Evolutionary conservation across 2,329 filamentous ascomycete genomes (phyloP), one percentile per base, ranked within the genome.

Genomic region (Alternaria metachromatica): DNA sequence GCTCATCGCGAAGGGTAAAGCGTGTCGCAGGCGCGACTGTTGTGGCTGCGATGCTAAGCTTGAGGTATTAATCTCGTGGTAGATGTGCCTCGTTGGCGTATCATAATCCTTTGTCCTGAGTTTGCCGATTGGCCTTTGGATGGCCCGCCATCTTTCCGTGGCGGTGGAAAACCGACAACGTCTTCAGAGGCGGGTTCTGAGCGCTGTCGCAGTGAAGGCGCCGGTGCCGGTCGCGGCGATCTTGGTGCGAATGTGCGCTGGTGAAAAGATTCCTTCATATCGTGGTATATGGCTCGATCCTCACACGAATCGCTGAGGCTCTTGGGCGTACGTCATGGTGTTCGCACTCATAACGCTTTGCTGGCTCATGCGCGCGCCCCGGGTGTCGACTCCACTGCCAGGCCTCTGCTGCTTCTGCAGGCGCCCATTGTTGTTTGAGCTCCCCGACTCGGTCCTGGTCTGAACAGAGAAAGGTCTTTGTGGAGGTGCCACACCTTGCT

Each of bases 241-340:
- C n/a, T 13, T 1, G 25, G 23, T 43, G 46, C 1, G 11, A 13
- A 15, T 11, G 12, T n/a, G n/a, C 9, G 23, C 21, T 21, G 23
- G 13, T 28, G 1, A 9, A 21, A 11, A 44, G 4, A 15, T 55
- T 21, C 50, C 26, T 11, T 2, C 13, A 21, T 25, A 12, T 37
- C 49, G 3, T 9, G 43, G 7, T 4, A 6, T 23, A 41, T 43
- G 2, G 13, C 23, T 18, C 9, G 21, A 13, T 33, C 23, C 28
- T 72, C 68, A 74, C 5, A 74, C 71, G 49, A 74, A 71, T 9
- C 55, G 71, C 59, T 72, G 69, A 20, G 72, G 72, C 48, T 74
- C 71, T 21, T 74, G 72, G 4, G 63, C 54, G 9, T 56, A 54
- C 3, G 61, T 60, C 6, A 61, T 56, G 41, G 62, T 73, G 53